Percentiles rank a stretch among this genome's conserved stretches.
These are phyloP conservation scores for Neurospora sp. DNA, from an alignment of 495 filamentous ascomycete genomes.

Conservation along the genomic window DNA sequence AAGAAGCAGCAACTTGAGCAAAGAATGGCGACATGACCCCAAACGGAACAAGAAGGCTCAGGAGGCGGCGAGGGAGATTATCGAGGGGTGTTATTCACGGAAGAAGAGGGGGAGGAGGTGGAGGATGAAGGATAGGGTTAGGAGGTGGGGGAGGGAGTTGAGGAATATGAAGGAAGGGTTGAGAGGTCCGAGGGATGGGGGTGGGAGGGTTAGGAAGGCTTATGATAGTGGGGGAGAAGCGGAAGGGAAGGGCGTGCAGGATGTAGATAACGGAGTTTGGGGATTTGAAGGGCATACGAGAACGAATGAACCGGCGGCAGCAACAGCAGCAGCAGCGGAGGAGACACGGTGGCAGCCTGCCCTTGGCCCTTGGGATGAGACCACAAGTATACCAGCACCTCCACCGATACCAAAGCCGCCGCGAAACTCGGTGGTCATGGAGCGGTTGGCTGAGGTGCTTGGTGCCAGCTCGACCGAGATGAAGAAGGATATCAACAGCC, in stretches of 20 bases:
- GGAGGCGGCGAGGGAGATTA: background rate
- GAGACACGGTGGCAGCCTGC: background rate
- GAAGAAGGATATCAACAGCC: background rate
- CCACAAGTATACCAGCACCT: background rate
- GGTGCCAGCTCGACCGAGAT: background rate
- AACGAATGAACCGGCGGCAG: background rate
- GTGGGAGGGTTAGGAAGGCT: background rate
- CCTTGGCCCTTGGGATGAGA: background rate
- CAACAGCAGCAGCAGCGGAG: background rate
- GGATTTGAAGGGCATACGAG: background rate
- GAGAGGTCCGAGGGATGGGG: background rate
- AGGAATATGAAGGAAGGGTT: background rate
- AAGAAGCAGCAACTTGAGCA: background rate
- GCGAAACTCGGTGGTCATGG: background rate
- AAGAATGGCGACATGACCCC: background rate
- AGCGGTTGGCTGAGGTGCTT: background rate
- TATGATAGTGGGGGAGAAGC: background rate
- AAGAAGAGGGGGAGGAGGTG: background rate
- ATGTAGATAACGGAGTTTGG: background rate
- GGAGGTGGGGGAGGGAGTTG: background rate
- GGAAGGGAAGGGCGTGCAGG: background rate
- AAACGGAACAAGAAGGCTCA: background rate
- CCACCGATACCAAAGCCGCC: background rate
- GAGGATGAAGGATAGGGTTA: background rate
- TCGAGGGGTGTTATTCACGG: background rate